These are phyloP conservation scores for Pyrenopolyporus hunteri DNA, from an alignment of 495 filamentous ascomycete species.

Conservation along the genomic window DNA sequence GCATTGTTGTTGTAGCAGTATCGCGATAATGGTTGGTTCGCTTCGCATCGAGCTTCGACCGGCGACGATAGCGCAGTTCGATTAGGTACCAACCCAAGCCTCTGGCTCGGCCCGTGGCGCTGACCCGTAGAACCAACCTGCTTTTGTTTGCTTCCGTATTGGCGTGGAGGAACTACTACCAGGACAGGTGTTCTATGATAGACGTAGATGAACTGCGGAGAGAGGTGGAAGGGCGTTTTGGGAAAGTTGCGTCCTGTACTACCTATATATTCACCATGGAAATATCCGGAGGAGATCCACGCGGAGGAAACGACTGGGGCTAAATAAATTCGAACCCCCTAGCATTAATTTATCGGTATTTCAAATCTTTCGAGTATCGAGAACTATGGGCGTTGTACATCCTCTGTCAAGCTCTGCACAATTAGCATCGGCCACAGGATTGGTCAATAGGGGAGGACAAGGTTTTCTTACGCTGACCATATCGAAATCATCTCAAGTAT, in stretches of 20 bases:
- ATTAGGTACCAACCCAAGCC: background rate
- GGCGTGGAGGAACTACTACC: too few species aligned
- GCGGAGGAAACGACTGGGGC: background rate
- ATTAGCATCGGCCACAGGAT: background rate
- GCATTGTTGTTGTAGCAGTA: slow-evolving; percentile 10
- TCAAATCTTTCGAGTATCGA: background rate
- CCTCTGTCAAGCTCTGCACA: background rate
- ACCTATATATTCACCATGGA: background rate
- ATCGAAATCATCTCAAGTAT: background rate
- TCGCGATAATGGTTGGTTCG: slow-evolving; percentile 20
- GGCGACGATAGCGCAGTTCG: slow-evolving; percentile 3
- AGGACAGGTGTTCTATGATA: slow-evolving; percentile 3
- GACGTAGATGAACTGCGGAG: background rate
- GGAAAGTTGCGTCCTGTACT: background rate
- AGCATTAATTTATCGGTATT: background rate
- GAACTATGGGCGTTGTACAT: slow-evolving; percentile 8
- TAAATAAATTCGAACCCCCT: background rate
- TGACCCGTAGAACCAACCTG: slow-evolving; percentile 4
- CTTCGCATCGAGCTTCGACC: slow-evolving; percentile 14
- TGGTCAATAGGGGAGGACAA: slow-evolving; percentile 2
- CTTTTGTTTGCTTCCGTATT: background rate
- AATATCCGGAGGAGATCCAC: background rate
- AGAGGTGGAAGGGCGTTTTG: background rate
- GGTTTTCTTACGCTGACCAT: slow-evolving; percentile 7
- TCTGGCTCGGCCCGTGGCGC: slow-evolving; percentile 5